These are phyloP conservation scores for Dryadomyces quercivorus DNA, from an alignment of 2,329 filamentous ascomycete species.

Conservation along the genomic window DNA sequence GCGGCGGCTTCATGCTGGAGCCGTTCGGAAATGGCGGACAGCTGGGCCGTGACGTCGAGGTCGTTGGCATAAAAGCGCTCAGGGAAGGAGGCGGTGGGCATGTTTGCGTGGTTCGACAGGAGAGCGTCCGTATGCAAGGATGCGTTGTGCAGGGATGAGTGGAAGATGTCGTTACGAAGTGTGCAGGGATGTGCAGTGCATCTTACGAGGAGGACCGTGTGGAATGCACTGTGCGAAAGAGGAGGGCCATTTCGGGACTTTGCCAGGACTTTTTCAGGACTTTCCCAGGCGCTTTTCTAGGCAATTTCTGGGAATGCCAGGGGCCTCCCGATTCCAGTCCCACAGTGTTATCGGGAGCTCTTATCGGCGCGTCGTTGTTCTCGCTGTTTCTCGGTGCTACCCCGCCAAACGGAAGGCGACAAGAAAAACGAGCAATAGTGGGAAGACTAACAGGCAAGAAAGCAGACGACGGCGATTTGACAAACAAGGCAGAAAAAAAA, in stretches of 20 bases:
- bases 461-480: not conserved
- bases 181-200: too few species aligned
- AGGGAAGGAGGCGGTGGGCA: slow-evolving; percentile 28
- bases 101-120: not conserved
- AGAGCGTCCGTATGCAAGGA: too few species aligned
- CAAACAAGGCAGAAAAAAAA: not conserved
- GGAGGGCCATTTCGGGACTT: too few species aligned
- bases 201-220: too few species aligned
- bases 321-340: too few species aligned
- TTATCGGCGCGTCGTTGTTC: not conserved
- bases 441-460: not conserved
- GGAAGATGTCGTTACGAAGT: too few species aligned
- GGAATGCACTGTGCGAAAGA: too few species aligned
- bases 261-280: too few species aligned
- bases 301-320: too few species aligned
- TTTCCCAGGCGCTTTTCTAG: too few species aligned
- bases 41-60: slow-evolving; percentile 75
- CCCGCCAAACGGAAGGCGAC: not conserved
- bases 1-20: slow-evolving; percentile 40
- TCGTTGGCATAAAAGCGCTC: slow-evolving; percentile 64
- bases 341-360: not conserved
- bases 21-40: slow-evolving; percentile 65
- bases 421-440: not conserved
- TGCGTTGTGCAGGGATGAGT: too few species aligned
- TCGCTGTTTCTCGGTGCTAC: not conserved